Conservation (phyloP, 2,329 filamentous ascomycete genomes). For the Shiraia sp. region DNA sequence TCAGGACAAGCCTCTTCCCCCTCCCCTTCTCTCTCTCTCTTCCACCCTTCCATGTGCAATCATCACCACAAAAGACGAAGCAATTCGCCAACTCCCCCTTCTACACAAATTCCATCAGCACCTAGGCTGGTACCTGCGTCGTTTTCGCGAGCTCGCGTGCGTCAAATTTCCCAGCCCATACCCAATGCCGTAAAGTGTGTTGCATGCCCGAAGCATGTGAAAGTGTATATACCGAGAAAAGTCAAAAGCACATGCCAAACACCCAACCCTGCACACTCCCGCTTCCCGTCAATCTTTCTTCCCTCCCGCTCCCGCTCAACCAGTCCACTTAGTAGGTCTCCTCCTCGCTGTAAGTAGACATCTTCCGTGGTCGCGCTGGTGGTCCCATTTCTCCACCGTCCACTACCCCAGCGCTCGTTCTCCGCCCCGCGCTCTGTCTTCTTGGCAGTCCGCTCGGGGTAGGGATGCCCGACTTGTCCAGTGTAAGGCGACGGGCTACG, state of each 20-base stretch:
- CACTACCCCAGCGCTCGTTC: slow-evolving; percentile 44
- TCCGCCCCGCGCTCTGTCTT: slow-evolving; percentile 54
- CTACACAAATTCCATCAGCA: slow-evolving; percentile 1
- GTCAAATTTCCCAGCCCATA: slow-evolving; percentile 10
- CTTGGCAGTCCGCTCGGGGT: slow-evolving; percentile 54
- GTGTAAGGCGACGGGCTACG: slow-evolving; percentile 48
- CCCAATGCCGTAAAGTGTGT: slow-evolving; percentile 22
- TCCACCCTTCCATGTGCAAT: slow-evolving; percentile 10
- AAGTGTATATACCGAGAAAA: slow-evolving; percentile 18
- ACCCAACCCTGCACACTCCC: slow-evolving; percentile 24
- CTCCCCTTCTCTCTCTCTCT: too few relatives aligned
- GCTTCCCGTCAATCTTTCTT: too few relatives aligned
- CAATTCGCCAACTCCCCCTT: slow-evolving; percentile 1
- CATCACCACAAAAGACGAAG: slow-evolving; percentile 4
- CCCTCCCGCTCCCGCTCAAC: slow-evolving; percentile 4
- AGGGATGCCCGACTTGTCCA: slow-evolving; percentile 55
- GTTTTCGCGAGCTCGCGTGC: slow-evolving; percentile 8
- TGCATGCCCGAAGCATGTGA: not conserved
- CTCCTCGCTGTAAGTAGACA: slow-evolving; percentile 57
- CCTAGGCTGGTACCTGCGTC: slow-evolving; percentile 13
- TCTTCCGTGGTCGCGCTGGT: slow-evolving; percentile 53
- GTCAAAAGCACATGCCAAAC: slow-evolving; percentile 13
- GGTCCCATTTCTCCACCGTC: slow-evolving; percentile 52
- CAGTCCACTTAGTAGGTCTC: slow-evolving; percentile 57
- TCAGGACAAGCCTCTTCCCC: slow-evolving; percentile 4